Evolutionary conservation across 1,284 basidiomycete genomes (phyloP), one percentile per base, ranked within the genome.

Genomic region (Peniophora sp.): DNA sequence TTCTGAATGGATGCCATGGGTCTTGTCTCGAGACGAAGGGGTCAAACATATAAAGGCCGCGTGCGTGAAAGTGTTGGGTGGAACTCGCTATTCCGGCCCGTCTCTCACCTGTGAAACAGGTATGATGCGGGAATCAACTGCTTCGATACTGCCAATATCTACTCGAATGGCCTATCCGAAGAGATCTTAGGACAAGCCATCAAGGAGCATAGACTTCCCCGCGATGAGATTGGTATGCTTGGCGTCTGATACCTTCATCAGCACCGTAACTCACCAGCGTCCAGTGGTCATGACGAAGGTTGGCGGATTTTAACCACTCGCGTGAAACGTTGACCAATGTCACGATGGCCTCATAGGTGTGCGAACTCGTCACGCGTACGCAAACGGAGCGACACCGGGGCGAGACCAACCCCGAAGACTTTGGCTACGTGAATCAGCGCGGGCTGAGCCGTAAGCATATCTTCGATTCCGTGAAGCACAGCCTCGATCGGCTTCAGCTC

Each of bases 111-210:
- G 14, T 8, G 6, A 6, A 3, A 45, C 20, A 45, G 43, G 8
- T 45, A 45, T 20, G 43, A 45, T 15, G 23, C 17, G 3, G 43
- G 43, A 8, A 45, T 45, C 20, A 15, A 45, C n/a, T 22, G 10
- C 10, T 45, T 45, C n/a, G 43, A 45, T n/a, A 45, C 43, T n/a
- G 43, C 43, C 18, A 24, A 45, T n/a, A 35, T 55, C 18, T 91
- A 91, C 62, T 83, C 80, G 2, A 81, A 83, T 57, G 88, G 88
- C 3, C 64, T 73, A n/a, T 85, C 81, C 0, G 91, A 93, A 64
- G 62, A 76, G 24, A 79, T 89, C 54, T 73, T 92, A 35, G 89
- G 91, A 3, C 85, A 85, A 56, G 90, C 87, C 1, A 85, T 94
- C 67, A 86, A 85, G 58, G 60, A 84, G 55, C 73, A 79, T 54